Percentiles rank a stretch among this genome's conserved stretches.
These are phyloP conservation scores for Leptodermis oblonga DNA, from an alignment of 257 asterid species.

Conservation along the genomic window DNA sequence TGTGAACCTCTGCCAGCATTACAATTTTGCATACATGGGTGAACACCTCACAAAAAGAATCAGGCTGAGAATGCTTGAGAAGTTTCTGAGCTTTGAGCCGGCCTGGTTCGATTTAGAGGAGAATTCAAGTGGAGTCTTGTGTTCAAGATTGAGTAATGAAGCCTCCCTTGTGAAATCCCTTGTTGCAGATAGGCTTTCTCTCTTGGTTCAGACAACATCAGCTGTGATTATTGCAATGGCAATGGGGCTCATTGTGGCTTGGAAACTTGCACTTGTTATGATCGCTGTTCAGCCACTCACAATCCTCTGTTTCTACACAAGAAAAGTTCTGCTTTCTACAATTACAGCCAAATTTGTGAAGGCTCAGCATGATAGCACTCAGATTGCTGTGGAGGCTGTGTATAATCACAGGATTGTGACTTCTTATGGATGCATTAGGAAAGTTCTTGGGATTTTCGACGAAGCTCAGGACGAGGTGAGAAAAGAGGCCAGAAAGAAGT, in stretches of 20 bases:
- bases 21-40: constrained; percentile 75
- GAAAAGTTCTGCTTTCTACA: constrained; percentile 62
- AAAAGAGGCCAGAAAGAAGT: constrained; percentile 64
- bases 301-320: constrained; percentile 60
- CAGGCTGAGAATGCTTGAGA: constrained; percentile 53
- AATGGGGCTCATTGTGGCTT: constrained; percentile 65
- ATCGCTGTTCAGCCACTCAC: constrained; percentile 80
- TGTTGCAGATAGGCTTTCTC: constrained; percentile 66
- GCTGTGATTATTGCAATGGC: constrained; percentile 61
- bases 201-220: constrained; percentile 56
- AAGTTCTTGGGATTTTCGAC: constrained; percentile 63
- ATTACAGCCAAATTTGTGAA: constrained; percentile 58
- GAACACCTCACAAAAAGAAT: constrained; percentile 61
- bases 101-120: constrained; percentile 80
- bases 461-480: constrained; percentile 79
- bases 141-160: constrained; percentile 61
- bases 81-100: constrained; percentile 58
- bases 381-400: constrained; percentile 73
- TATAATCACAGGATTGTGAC: constrained; percentile 68
- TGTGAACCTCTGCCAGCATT: constrained; percentile 66
- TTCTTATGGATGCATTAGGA: constrained; percentile 55
- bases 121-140: constrained; percentile 60
- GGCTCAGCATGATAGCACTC: constrained; percentile 73
- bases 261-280: constrained; percentile 90
- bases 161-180: constrained; percentile 80